These are phyloP conservation scores for Haplographium delicatum DNA, from an alignment of 495 filamentous ascomycete species.

Conservation along the genomic window DNA sequence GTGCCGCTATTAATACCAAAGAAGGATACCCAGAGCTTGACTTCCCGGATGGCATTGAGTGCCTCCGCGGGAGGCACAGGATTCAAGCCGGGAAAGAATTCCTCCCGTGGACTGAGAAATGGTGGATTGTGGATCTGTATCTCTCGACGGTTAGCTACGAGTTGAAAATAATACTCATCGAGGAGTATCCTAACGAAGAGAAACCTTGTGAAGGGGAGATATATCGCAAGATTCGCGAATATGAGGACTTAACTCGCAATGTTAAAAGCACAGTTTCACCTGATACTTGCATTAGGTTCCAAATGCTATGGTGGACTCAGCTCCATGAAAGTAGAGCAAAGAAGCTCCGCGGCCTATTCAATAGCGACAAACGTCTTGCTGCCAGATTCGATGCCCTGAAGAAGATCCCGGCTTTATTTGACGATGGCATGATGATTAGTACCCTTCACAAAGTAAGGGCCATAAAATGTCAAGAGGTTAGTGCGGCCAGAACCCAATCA, in stretches of 20 bases:
- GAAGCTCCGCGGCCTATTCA: constrained; percentile 2
- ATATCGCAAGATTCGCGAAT: constrained; percentile 15
- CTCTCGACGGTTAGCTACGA: constrained; percentile 9
- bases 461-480: constrained; percentile 8
- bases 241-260: background rate
- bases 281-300: constrained; percentile 7
- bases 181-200: constrained; percentile 12
- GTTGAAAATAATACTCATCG: constrained; percentile 3
- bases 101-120: constrained; percentile 7
- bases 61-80: constrained; percentile 1
- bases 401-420: constrained; percentile 5
- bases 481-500: background rate
- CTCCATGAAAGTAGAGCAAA: constrained; percentile 3
- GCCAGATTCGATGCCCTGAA: constrained; percentile 7
- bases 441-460: constrained; percentile 6
- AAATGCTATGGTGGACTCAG: constrained; percentile 4
- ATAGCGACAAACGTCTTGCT: background rate
- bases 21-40: constrained; percentile 11
- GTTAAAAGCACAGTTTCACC: constrained; percentile 5
- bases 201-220: too few species aligned
- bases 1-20: constrained; percentile 2
- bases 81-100: constrained; percentile 9
- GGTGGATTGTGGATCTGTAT: constrained; percentile 14
- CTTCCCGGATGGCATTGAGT: constrained; percentile 9
- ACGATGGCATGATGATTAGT: constrained; percentile 7